Percentiles rank a stretch among this genome's conserved stretches.
phyloP scores from a whole-genome alignment of 2,329 filamentous ascomycete species.

The Paracamarosporium sp. region DNA sequence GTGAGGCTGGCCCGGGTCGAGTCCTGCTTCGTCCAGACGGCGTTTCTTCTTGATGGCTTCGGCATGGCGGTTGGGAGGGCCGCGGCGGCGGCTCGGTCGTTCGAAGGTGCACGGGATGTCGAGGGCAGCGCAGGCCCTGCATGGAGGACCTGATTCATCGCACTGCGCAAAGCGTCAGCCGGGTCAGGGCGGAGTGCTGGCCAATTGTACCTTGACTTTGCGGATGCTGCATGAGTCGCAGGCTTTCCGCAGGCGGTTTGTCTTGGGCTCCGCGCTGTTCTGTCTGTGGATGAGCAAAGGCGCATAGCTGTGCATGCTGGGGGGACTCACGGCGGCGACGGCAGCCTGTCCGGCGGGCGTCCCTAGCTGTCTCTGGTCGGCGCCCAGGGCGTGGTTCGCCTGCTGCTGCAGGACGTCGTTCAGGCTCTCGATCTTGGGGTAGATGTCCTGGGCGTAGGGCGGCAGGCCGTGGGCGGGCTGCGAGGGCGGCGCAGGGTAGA shows the following conservation, averaged over 20 bases:
- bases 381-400: constrained; percentile 40
- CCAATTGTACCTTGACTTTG: constrained; percentile 44
- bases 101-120: constrained; percentile 73
- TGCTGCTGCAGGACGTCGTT: constrained; percentile 47
- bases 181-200: not conserved
- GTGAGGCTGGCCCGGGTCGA: constrained; percentile 50
- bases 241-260: constrained; percentile 48
- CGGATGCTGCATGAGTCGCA: constrained; percentile 52
- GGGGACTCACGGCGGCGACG: constrained; percentile 7
- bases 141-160: constrained; percentile 71
- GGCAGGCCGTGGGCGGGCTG: constrained; percentile 12
- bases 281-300: constrained; percentile 24
- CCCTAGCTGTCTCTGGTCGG: constrained; percentile 25
- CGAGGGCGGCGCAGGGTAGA: constrained; percentile 31
- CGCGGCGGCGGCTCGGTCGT: constrained; percentile 67
- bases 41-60: constrained; percentile 70
- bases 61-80: constrained; percentile 71
- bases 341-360: constrained; percentile 17
- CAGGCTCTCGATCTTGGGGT: constrained; percentile 44
- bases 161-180: constrained; percentile 54
- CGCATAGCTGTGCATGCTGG: constrained; percentile 18
- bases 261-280: constrained; percentile 24
- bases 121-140: constrained; percentile 68
- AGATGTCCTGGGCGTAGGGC: constrained; percentile 34
- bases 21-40: constrained; percentile 56